Evolutionary conservation across 1,284 basidiomycete species (phyloP).

Genomic region (Kalmanozyma brasiliensis): DNA sequence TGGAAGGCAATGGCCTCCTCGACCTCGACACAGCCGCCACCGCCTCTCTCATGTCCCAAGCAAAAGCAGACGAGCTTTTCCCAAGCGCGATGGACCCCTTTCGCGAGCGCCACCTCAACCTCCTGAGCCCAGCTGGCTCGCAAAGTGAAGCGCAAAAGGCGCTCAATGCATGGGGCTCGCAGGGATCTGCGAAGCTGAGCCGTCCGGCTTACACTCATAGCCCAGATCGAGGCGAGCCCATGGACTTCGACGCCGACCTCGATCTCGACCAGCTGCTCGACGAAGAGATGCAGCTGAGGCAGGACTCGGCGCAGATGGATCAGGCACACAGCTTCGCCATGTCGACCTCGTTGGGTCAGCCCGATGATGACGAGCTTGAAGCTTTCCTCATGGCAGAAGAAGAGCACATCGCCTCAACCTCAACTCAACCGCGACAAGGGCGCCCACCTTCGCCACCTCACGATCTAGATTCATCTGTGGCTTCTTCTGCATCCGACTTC

Average conservation of each 20-base stretch:
- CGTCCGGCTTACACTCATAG: neutral
- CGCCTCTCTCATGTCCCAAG: slow-evolving; percentile 15
- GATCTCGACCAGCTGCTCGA: slow-evolving; percentile 43
- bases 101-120: slow-evolving; percentile 25
- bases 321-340: neutral
- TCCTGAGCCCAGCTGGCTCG: slow-evolving; percentile 14
- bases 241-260: slow-evolving; percentile 37
- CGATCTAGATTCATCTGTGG: slow-evolving; percentile 4
- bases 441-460: slow-evolving; percentile 7
- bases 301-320: neutral
- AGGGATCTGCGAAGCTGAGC: slow-evolving; percentile 12
- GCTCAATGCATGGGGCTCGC: slow-evolving; percentile 36
- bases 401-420: slow-evolving; percentile 7
- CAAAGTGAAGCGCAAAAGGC: slow-evolving; percentile 44
- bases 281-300: slow-evolving; percentile 21
- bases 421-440: neutral
- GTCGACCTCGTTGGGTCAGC: neutral
- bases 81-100: slow-evolving; percentile 13
- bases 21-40: slow-evolving; percentile 20
- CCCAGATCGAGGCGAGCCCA: slow-evolving; percentile 13
- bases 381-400: slow-evolving; percentile 33
- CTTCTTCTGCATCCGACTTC: slow-evolving; percentile 23
- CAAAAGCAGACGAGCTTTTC: slow-evolving; percentile 34
- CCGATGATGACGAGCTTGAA: slow-evolving; percentile 39
- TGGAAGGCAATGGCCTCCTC: slow-evolving; percentile 40